Conservation (phyloP, 73 alveolate genomes). For the Paramecium sexaurelia region DNA sequence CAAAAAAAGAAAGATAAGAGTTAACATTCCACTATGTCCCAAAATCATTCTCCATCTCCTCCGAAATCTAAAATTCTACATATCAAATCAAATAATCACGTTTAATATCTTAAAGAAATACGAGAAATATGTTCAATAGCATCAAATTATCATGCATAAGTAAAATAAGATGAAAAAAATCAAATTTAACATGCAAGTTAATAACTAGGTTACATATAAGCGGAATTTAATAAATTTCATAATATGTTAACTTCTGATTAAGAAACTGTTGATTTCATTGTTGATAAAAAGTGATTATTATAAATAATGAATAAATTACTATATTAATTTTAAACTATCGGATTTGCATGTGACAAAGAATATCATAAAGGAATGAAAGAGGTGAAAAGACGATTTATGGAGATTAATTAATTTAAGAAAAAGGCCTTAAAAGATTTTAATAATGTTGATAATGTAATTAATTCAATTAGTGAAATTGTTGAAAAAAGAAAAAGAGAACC, state of each 20-base stretch:
- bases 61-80: background rate
- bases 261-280: constrained; percentile 4
- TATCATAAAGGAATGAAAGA: constrained; percentile 1
- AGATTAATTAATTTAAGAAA: background rate
- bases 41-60: background rate
- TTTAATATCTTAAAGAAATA: background rate
- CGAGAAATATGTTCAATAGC: background rate
- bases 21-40: background rate
- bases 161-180: constrained; percentile 6
- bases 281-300: background rate
- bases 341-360: constrained; percentile 23
- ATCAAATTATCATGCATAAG: background rate
- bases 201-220: background rate
- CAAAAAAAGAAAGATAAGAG: background rate
- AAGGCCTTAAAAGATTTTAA: background rate
- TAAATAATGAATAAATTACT: background rate
- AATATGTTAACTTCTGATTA: constrained; percentile 30
- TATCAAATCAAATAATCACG: background rate
- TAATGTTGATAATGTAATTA: constrained; percentile 13
- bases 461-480: background rate
- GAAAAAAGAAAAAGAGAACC: background rate
- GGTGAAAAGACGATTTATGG: background rate
- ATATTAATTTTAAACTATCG: constrained; percentile 1
- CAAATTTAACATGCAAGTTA: background rate
- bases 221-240: constrained; percentile 36